Evolutionary conservation across 2,329 filamentous ascomycete genomes (phyloP), one percentile per base, ranked within the genome.

Genomic region (Exophiala sideris): DNA sequence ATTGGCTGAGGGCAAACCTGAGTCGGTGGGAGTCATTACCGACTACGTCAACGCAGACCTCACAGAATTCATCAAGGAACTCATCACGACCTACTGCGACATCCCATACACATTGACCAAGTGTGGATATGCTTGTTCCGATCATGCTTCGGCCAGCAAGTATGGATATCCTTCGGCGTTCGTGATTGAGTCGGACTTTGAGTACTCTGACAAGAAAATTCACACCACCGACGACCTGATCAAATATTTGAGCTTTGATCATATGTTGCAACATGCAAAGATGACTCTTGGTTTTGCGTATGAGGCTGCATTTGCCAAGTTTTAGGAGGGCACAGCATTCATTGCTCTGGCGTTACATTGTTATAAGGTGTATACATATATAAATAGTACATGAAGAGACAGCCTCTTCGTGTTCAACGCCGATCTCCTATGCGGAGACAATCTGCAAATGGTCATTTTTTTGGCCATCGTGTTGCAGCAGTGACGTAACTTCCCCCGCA

Each of bases 1-100:
- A 0, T 74, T 94, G 16, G 88, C 94, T 61, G 86, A 89, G 2
- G 91, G 91, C 55, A 79, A 89, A 71, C 81, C 84, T 4, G 92
- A 96, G 77, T 87, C 85, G 42, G 88, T 97, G 2, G 92, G 92
- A 40, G 89, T 97, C 48, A 95, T 97, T 66, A 91, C 88, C 3
- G 92, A 97, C 72, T 96, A 81, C 65, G 92, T 97, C 41, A 88
- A 96, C 68, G 76, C 84, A 2, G 85, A 80, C 50, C 77, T 97
- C 63, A 97, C 92, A 4, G 78, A 81, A 6, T 97, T 96, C 71
- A 92, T 96, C 78, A 96, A 96, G 79, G 81, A 86, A 65, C 82
- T 96, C 56, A 87, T 96, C 61, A 86, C 83, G 32, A 83, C 86
- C 76, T 97, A 97, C 77, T 96, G 91, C 74, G 81, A 84, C 48